phyloP scores from a whole-genome alignment of 192 early-diverging fungal genomes.

The Chytriomyces confervae region DNA sequence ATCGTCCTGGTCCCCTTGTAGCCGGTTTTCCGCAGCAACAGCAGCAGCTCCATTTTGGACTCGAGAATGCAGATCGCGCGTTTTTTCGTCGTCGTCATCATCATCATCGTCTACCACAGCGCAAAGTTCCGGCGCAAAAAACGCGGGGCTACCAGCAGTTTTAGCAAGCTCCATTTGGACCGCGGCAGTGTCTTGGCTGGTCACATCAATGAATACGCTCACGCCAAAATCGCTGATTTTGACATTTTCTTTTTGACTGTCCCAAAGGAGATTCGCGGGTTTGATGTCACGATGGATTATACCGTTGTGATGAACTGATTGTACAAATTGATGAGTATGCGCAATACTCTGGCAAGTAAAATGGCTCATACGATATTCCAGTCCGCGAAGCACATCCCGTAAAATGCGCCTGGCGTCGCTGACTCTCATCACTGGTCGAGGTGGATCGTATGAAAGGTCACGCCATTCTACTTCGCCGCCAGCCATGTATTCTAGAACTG shows the following conservation, averaged over 20 bases:
- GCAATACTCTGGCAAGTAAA: background rate
- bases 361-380: conserved; percentile 81
- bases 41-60: no score
- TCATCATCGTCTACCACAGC: conserved; percentile 61
- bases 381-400: conserved; percentile 84
- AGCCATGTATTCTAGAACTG: conserved; percentile 87
- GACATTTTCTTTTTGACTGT: conserved; percentile 64
- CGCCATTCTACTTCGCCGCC: conserved; percentile 94
- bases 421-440: conserved; percentile 65
- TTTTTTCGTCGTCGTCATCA: background rate
- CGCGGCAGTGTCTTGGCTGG: conserved; percentile 34
- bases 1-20: no score
- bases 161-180: conserved; percentile 85
- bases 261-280: conserved; percentile 90
- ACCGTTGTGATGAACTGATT: conserved; percentile 86
- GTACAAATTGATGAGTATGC: conserved; percentile 9
- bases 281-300: conserved; percentile 99
- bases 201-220: conserved; percentile 73
- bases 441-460: conserved; percentile 39
- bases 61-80: no score
- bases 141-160: conserved; percentile 95
- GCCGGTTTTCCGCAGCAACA: no score
- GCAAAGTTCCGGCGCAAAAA: conserved; percentile 98
- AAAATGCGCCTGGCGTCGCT: conserved; percentile 80
- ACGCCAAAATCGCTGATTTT: conserved; percentile 99